These are phyloP conservation scores for Trypanosoma congolense DNA, from an alignment of 208 protist species.

Conservation along the genomic window DNA sequence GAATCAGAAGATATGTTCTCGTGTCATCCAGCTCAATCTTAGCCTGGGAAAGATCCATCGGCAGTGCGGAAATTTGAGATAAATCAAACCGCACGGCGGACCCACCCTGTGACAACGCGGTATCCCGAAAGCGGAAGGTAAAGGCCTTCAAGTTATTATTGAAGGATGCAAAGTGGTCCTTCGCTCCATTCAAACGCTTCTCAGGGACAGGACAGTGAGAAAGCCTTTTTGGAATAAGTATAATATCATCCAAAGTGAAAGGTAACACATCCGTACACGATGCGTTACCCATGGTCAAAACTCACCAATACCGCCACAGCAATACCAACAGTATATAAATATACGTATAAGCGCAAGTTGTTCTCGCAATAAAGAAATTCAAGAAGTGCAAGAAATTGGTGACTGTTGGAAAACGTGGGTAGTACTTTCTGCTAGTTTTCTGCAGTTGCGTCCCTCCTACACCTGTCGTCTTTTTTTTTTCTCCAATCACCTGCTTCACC, in stretches of 20 bases:
- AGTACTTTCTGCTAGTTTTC: too few relatives aligned
- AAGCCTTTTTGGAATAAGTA: neutral
- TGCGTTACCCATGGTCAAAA: slow-evolving; percentile 66
- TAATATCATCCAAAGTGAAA: slow-evolving; percentile 39
- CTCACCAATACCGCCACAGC: too few relatives aligned
- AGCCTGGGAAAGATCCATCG: slow-evolving; percentile 34
- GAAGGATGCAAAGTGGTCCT: slow-evolving; percentile 24
- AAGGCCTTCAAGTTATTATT: slow-evolving; percentile 57
- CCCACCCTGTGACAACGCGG: neutral
- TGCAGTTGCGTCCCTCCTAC: neutral
- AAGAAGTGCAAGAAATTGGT: too few relatives aligned
- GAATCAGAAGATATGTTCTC: slow-evolving; percentile 56
- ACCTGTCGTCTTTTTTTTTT: neutral
- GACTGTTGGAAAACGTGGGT: too few relatives aligned
- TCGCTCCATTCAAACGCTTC: neutral
- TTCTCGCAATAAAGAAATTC: too few relatives aligned
- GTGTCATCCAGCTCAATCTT: slow-evolving; percentile 28
- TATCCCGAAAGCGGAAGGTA: slow-evolving; percentile 16
- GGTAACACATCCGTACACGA: slow-evolving; percentile 44
- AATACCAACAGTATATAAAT: too few relatives aligned
- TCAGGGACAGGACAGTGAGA: neutral
- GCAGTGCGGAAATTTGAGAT: slow-evolving; percentile 24
- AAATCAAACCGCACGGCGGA: slow-evolving; percentile 7
- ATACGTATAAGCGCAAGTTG: too few relatives aligned
- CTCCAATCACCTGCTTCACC: neutral